Base-by-base conservation (phyloP, 192 early-diverging fungal species). In the Gaertneriomyces sp. region DNA sequence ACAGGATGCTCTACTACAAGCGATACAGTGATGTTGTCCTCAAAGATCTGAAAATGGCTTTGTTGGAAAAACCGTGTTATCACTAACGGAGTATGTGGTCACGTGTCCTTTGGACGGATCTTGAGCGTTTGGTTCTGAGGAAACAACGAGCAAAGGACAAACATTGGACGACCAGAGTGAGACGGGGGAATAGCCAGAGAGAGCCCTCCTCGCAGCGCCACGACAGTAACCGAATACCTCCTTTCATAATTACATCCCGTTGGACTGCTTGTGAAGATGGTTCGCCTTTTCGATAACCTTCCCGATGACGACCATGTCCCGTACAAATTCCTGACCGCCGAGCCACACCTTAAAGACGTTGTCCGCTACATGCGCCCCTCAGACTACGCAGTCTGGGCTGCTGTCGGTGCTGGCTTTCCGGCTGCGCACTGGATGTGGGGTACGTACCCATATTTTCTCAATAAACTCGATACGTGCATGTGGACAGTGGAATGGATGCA, bases 281-380 rank as follows among this genome's bases (percentile, higher is more conserved):
- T 79, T 58, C 70, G 75, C 62, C 75, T 66, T 45, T 63, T 83
- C 44, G 58, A 53, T 62, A 78, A 78, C 66, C 68, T 83, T 9
- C 81, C 81, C 39, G 76, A 83, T 67, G 9, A 42, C 33, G 69
- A 78, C 54, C 80, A 82, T 45, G 67, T 70, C 38, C 84, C 89
- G 49, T 94, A 89, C 80, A 87, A 84, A 42, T 82, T 93, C 70
- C 91, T 98, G 68, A 92, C 90, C 75, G 87, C 84, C 54, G 90
- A 98, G 70, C 96, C 96, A 25, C 91, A 94, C 71, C 89, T 98
- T 73, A 80, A 70, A 67, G 86, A 92, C 53, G 91, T 98, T 2
- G 80, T 98, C 60, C 75, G 89, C 45, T 98, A 95, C 83, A 90
- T 98, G 72, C 87, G 96, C 53, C 67, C 84, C 42, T 81, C 82